Base-by-base conservation (phyloP, 2,329 filamentous ascomycete species). In the Aspergillus neotritici region DNA sequence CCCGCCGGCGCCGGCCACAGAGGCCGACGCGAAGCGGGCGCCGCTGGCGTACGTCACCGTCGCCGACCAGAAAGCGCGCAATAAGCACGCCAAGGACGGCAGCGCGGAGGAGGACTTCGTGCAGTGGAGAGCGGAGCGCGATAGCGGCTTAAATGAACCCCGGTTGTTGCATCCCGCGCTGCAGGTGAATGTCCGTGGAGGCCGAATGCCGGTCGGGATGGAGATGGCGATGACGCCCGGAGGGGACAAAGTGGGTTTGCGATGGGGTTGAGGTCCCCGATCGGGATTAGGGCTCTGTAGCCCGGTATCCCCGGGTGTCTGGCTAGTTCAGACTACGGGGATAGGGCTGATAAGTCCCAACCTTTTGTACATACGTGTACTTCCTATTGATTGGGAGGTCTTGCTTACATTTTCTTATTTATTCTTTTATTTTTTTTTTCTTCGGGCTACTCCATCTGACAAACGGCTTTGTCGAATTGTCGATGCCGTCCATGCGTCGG, bases 141-240 rank as follows among this genome's bases (percentile, higher is more conserved):
- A 71, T 51, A 35, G 25, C 2, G 45, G 16, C 1, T 34, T 70
- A 28, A 48, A 40, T 1, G 62, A 56, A 40, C 67, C 67, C 1
- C 62, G 53, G 25, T 40, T 70, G 41, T 37, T 71, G 37, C 57
- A 68, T 41, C 62, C 56, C 33, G 58, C 63, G 3, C 46, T 71
- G 53, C 66, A 70, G 49, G 48, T 69, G 5, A 69, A 70, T 45
- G 56, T 70, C 33, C 58, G 66, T 5, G 68, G 53, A 2, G 67
- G 66, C 3, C 45, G 54, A 21, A 38, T 69, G 21, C 65, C 64
- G 9, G 29, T 29, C 21, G 21, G 21, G 21, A 25, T 25, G 21
- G 21, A 25, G 21, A 9, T 25, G 21, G 21, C 21, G 21, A 8
- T 25, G 21, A 25, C 21, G 6, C 21, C 40, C 33, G 25, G 32